Base-by-base conservation (phyloP, 331 rosid genomes). In the Arachis monticola region DNA sequence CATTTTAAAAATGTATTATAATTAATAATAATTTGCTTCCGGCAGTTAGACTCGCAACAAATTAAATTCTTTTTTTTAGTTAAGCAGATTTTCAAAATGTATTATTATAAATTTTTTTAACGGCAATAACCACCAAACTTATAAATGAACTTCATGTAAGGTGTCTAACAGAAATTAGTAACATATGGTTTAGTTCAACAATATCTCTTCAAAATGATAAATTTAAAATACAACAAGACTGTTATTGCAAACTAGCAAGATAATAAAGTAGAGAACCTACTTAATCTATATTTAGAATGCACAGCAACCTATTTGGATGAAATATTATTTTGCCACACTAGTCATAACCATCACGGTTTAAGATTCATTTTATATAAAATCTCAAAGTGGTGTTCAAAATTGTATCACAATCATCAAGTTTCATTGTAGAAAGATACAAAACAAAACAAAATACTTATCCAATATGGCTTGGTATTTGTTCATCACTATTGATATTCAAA, bases 401-500 rank as follows among this genome's bases (percentile, higher is more conserved):
- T 67, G 57, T 44, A 8, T 60, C 79, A 60, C 71, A 65, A 38
- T 65, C 4, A 67, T 35, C 40, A 31, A 3, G 1, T 59, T 68
- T 35, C 17, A 4, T 30, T 68, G 58, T 0, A 67, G 6, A 50
- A 51, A 35, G 4, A 35, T 35, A 3, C 0, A 35, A 73, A 2
- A 14, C 0, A 35, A 35, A 1, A 1, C 4, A 2, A 35, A 22
- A 44, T 5, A 65, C 27, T 22, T 22, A 22, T 22, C 27, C 45
- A 47, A 8, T 5, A 80, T 86, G 88, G 82, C 75, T 0, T 77
- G 72, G 66, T 56, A 83, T 51, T 52, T 75, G 38, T 80, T 85
- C 38, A 35, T 83, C 72, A 68, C 67, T 1, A 63, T 80, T 9
- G 87, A 86, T 64, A 46, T 82, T 75, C 87, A 81, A 65, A 74